Evolutionary conservation across 2,329 filamentous ascomycete genomes (phyloP), one percentile per base, ranked within the genome.

Genomic region (Penicillium sp.): DNA sequence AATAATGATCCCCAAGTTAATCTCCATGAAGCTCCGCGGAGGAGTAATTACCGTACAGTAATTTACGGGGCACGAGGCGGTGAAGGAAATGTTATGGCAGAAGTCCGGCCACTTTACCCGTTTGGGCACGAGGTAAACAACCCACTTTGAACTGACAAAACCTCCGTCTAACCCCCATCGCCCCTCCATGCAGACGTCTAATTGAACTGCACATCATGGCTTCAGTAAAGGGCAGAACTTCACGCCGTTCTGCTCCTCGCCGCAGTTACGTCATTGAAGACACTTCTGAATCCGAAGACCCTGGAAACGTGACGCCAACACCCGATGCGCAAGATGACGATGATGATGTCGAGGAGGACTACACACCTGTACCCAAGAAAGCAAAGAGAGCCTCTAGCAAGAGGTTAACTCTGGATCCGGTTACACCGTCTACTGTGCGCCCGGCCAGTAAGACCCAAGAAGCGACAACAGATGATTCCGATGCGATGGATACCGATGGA

Each of bases 231-330:
- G 66, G 77, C 38, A 76, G 84, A 58, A 78, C 83, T 10, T 79
- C 80, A 48, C 77, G 84, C 64, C 77, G 83, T 48, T 78, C 76
- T 41, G 78, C 79, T 36, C 70, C 86, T 44, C 81, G 89, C 64
- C 83, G 86, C 61, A 87, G 84, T 60, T 81, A 86, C 42, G 79
- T 95, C 40, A 75, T 91, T 52, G 89, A 95, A 57, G 89, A 81
- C 16, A 80, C 82, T 19, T 89, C 92, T 35, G 89, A 95, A 50
- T 87, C 89, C 49, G 82, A 87, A 56, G 76, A 82, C 46, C 71
- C 78, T 33, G 75, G 80, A 60, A 74, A 72, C 56, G 65, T 70
- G 34, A 73, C 73, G 40, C 69, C 71, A 33, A 72, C 67, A 18
- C 75, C 63, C 18, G 69, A 69, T 33, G 62, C 66, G 42, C 63